These are phyloP conservation scores for Hymenoscyphus salicellus DNA, from an alignment of 2,329 filamentous ascomycete genomes.

Conservation along the genomic window DNA sequence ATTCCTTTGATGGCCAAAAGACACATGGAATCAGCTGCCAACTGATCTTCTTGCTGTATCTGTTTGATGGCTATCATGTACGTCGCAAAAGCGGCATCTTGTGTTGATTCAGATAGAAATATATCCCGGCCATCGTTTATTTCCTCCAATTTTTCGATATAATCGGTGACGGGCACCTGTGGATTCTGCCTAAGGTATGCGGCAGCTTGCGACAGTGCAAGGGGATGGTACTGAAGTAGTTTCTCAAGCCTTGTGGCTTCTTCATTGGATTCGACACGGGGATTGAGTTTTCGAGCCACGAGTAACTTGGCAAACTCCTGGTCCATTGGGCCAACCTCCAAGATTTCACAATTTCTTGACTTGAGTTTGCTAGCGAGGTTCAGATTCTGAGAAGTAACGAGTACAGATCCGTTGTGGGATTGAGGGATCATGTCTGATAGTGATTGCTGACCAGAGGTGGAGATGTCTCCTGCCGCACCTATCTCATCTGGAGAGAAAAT, in stretches of 20 bases:
- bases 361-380: slow-evolving; percentile 13
- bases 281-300: slow-evolving; percentile 13
- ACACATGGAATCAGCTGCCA: no score
- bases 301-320: slow-evolving; percentile 15
- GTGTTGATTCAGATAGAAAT: no score
- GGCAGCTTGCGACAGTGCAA: slow-evolving; percentile 33
- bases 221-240: slow-evolving; percentile 31
- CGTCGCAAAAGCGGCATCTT: no score
- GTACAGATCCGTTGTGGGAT: slow-evolving; percentile 17
- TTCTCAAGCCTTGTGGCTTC: slow-evolving; percentile 21
- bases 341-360: slow-evolving; percentile 11
- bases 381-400: slow-evolving; percentile 20
- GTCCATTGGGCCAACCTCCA: slow-evolving; percentile 14
- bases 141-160: slow-evolving; percentile 26
- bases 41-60: no score
- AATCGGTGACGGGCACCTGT: slow-evolving; percentile 40
- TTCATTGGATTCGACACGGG: slow-evolving; percentile 8
- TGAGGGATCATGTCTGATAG: slow-evolving; percentile 18
- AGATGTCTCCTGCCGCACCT: neutral
- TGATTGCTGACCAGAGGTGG: neutral
- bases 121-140: slow-evolving; percentile 33
- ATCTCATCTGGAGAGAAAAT: neutral
- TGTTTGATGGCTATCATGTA: no score
- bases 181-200: slow-evolving; percentile 36
- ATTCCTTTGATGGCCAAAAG: slow-evolving; percentile 27